Evolutionary conservation across 306 rosid species (phyloP).

Genomic region (Vigna hirtella): DNA sequence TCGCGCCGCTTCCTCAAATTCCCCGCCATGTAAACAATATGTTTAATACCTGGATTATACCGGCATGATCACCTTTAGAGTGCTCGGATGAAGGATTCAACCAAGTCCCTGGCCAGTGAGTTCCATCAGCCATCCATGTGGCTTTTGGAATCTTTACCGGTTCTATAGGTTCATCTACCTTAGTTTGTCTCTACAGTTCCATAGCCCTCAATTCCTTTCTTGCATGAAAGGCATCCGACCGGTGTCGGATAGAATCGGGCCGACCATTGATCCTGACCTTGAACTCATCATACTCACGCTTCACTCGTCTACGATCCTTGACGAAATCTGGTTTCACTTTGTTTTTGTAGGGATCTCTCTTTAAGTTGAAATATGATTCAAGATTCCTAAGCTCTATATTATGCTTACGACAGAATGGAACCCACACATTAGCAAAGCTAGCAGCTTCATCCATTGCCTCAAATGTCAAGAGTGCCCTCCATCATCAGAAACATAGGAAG

Average conservation of each 20-base stretch:
- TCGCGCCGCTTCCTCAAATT: too few species aligned
- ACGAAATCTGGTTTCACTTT: constrained; percentile 89
- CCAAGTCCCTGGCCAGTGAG: constrained; percentile 99
- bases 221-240: constrained; percentile 96
- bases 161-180: constrained; percentile 80
- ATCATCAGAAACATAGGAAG: constrained; percentile 97
- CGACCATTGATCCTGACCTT: constrained; percentile 90
- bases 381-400: constrained; percentile 95
- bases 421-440: constrained; percentile 91
- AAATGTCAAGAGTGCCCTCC: constrained; percentile 98
- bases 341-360: constrained; percentile 93
- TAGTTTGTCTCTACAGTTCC: constrained; percentile 83
- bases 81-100: constrained; percentile 76
- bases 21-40: background rate
- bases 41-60: constrained; percentile 85
- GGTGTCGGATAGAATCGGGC: constrained; percentile 92
- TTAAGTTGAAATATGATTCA: constrained; percentile 85
- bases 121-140: constrained; percentile 99
- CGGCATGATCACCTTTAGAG: constrained; percentile 92
- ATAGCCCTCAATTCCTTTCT: constrained; percentile 94
- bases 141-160: constrained; percentile 83
- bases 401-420: constrained; percentile 96
- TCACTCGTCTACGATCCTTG: constrained; percentile 88
- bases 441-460: constrained; percentile 99
- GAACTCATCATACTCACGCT: constrained; percentile 98